These are phyloP conservation scores for Penicillium diatomitis DNA, from an alignment of 495 filamentous ascomycete species.

Conservation along the genomic window DNA sequence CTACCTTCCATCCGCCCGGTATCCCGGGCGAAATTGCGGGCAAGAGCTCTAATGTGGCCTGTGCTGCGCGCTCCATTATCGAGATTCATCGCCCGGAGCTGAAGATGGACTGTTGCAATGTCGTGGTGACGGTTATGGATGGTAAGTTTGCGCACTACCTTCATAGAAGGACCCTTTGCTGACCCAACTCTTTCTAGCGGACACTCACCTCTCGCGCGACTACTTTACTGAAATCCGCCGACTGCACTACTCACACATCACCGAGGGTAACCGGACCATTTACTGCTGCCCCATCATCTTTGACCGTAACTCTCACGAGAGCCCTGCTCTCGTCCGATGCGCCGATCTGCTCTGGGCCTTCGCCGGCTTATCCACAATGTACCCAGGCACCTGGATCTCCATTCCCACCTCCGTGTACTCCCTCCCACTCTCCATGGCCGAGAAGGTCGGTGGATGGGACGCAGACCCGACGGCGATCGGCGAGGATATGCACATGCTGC, in stretches of 20 bases:
- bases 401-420: slow-evolving; percentile 66
- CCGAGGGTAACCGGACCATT: slow-evolving; percentile 47
- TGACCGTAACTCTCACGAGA: slow-evolving; percentile 58
- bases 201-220: slow-evolving; percentile 56
- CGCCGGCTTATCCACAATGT: slow-evolving; percentile 57
- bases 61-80: slow-evolving; percentile 53
- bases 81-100: slow-evolving; percentile 38
- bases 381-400: slow-evolving; percentile 46
- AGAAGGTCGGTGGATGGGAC: slow-evolving; percentile 58
- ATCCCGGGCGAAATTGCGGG: slow-evolving; percentile 55
- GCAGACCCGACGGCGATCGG: slow-evolving; percentile 58
- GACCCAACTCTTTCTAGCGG: slow-evolving; percentile 34
- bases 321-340: slow-evolving; percentile 56
- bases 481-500: slow-evolving; percentile 66
- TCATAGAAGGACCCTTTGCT: background rate
- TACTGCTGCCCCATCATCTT: slow-evolving; percentile 65
- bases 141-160: slow-evolving; percentile 32
- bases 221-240: slow-evolving; percentile 54
- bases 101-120: slow-evolving; percentile 40
- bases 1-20: slow-evolving; percentile 51
- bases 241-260: slow-evolving; percentile 45
- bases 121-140: slow-evolving; percentile 62
- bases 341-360: slow-evolving; percentile 60
- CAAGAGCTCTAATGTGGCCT: slow-evolving; percentile 61
- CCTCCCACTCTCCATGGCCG: slow-evolving; percentile 49